Evolutionary conservation across 2,329 filamentous ascomycete species (phyloP).

Genomic region (Cladosporium phlei): DNA sequence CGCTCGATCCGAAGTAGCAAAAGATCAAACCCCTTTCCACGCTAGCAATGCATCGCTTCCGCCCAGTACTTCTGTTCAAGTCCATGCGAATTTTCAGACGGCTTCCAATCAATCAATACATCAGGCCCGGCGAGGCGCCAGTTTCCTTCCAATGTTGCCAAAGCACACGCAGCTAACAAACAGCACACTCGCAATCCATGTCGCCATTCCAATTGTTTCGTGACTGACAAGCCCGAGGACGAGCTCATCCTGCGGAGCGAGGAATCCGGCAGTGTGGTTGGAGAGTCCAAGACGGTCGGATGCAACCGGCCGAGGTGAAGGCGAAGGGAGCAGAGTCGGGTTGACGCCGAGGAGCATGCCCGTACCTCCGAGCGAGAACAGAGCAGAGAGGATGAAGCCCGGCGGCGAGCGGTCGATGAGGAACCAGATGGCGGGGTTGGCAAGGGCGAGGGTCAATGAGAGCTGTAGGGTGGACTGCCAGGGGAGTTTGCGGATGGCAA

Average conservation of each 20-base stretch:
- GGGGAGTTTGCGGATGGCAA: constrained; percentile 80
- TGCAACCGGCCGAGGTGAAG: constrained; percentile 43
- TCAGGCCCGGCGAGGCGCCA: constrained; percentile 47
- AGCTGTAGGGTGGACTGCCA: constrained; percentile 96
- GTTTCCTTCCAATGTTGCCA: constrained; percentile 82
- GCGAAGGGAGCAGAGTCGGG: constrained; percentile 70
- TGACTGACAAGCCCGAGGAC: constrained; percentile 51
- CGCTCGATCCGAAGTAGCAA: too few relatives aligned
- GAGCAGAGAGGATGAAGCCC: constrained; percentile 73
- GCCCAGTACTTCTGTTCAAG: too few relatives aligned
- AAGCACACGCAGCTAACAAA: constrained; percentile 96
- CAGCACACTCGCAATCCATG: constrained; percentile 88
- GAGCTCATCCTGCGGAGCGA: constrained; percentile 20
- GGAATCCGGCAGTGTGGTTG: constrained; percentile 15
- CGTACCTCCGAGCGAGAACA: constrained; percentile 70
- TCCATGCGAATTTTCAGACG: background rate
- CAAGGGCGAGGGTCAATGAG: constrained; percentile 80
- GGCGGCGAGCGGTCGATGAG: constrained; percentile 84
- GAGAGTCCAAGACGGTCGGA: constrained; percentile 21
- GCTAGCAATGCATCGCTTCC: background rate
- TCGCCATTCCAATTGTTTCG: constrained; percentile 65
- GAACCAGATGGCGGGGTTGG: constrained; percentile 94
- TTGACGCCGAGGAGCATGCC: constrained; percentile 68
- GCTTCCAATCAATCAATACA: too few relatives aligned
- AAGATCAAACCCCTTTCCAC: too few relatives aligned